Conservation (phyloP, 2,329 filamentous ascomycete genomes). For the Penicillium sp. region DNA sequence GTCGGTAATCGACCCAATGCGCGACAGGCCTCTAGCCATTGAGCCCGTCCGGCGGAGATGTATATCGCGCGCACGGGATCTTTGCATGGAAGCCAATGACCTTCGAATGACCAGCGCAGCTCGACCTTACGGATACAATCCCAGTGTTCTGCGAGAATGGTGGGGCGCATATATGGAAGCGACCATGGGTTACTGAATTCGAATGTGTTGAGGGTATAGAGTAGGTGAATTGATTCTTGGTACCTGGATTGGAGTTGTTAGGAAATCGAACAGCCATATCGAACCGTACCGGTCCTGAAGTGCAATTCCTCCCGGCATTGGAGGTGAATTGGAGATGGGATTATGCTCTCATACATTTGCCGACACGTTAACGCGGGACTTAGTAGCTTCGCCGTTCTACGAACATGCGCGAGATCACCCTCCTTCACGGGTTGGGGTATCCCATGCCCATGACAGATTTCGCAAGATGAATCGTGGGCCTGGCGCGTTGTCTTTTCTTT, state of each 20-base stretch:
- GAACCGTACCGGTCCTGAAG: too few relatives aligned
- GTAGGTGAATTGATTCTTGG: conserved; percentile 34
- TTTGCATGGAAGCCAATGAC: conserved; percentile 42
- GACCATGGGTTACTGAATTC: conserved; percentile 44
- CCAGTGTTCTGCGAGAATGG: conserved; percentile 31
- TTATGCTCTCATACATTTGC: conserved; percentile 31
- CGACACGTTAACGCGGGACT: conserved; percentile 35
- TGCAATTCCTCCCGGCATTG: not conserved
- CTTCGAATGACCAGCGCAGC: conserved; percentile 41
- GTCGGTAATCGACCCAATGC: conserved; percentile 25
- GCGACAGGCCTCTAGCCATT: conserved; percentile 39
- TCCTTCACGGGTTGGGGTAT: conserved; percentile 30
- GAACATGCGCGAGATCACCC: conserved; percentile 4
- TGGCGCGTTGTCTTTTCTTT: not conserved
- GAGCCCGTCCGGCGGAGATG: conserved; percentile 36
- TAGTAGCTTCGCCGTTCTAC: conserved; percentile 20
- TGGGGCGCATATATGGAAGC: conserved; percentile 38
- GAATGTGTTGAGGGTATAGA: conserved; percentile 38
- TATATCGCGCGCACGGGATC: conserved; percentile 41
- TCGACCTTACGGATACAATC: conserved; percentile 34
- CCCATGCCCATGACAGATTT: conserved; percentile 34
- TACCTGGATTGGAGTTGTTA: conserved; percentile 26
- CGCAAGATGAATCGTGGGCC: conserved; percentile 21
- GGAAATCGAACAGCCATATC: not conserved
- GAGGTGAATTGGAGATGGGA: not conserved